phyloP scores from a whole-genome alignment of 257 asterid genomes.

The Solanum lignicaule region DNA sequence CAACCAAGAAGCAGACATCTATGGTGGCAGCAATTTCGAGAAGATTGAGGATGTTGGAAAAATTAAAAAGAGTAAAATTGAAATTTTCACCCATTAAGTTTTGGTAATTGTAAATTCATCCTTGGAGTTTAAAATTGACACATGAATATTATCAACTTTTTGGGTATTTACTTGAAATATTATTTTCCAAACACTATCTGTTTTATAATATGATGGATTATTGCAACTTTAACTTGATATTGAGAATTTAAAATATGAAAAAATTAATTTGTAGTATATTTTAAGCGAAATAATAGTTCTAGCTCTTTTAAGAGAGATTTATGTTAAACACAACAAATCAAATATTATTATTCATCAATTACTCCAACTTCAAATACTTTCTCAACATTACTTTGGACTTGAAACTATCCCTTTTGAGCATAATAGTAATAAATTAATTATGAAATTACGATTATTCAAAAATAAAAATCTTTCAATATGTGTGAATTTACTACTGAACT shows the following conservation, averaged over 20 bases:
- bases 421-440: neutral
- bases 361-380: neutral
- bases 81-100: neutral
- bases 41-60: neutral
- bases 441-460: neutral
- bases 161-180: neutral
- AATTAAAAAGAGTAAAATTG: neutral
- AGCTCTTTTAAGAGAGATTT: neutral
- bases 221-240: neutral
- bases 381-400: neutral
- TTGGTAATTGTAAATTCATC: neutral
- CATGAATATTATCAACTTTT: too few species aligned
- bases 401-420: neutral
- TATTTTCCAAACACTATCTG: neutral
- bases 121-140: neutral
- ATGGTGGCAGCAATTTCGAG: neutral
- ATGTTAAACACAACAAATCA: neutral
- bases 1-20: neutral
- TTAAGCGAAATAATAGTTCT: neutral
- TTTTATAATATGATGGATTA: neutral
- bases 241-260: neutral
- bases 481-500: neutral
- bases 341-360: neutral
- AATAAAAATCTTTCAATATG: neutral
- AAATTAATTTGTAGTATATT: neutral